Evolutionary conservation across 495 filamentous ascomycete genomes (phyloP), one percentile per base, ranked within the genome.

Genomic region (Mytilinidion resinicola): DNA sequence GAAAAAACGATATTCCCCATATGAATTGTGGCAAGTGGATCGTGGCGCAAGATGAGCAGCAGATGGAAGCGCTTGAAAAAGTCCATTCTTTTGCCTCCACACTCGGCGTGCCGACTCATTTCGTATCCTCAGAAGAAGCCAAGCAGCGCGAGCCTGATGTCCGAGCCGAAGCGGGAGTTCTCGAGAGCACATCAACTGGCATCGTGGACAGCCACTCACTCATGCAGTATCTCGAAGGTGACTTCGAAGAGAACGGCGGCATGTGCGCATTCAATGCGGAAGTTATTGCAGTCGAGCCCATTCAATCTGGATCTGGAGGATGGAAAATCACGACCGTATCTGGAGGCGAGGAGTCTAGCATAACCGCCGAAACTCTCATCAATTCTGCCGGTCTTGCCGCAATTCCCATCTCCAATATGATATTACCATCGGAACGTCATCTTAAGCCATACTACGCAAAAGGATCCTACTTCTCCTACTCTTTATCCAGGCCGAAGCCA

Each of bases 381-480:
- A 98, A 97, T 73, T 84, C 87, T 9, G 92, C 91, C 0, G 93
- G 93, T 0, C 81, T 95, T 15, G 80, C 77, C 44, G 89, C 93
- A 9, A 86, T 88, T 41, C 72, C 68, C 10, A 76, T 97, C 20
- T 87, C 85, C 55, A 98, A 98, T 72, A 83, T 89, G 77, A 80
- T 98, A 30, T 78, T 92, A 0, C 87, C 89, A 0, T 30, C 65
- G 0, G 74, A 72, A 4, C 73, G 81, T 0, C 83, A 84, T 51
- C 70, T 75, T 14, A 80, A 71, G 11, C 80, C 89, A 3, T 86
- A 81, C 72, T 98, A 87, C 73, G 93, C 92, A 30, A 98, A 97
- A 74, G 93, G 93, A 0, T 91, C 89, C 10, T 98, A 98, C 75
- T 96, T 92, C 75, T 89, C 88, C 35, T 96, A 96, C 74, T 70